phyloP scores from a whole-genome alignment of 2,329 filamentous ascomycete genomes.

The Rachicladosporium sp. region DNA sequence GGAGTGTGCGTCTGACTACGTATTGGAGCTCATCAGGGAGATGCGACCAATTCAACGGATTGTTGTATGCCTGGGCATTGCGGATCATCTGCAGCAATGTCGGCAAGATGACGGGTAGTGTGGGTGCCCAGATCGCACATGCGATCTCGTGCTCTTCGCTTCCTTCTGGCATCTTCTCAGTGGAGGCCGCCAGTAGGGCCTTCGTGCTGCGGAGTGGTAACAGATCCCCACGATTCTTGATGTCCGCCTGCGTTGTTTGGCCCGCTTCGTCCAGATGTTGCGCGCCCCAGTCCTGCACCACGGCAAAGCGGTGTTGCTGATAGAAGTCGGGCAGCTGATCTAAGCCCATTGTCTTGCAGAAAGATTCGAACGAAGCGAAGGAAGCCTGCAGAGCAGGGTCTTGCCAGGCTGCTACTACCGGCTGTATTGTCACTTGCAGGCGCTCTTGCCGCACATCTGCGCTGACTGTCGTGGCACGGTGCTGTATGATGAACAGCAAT shows the following conservation, averaged over 20 bases:
- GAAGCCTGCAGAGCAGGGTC: constrained; percentile 54
- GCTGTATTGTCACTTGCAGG: constrained; percentile 66
- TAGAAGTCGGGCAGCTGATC: constrained; percentile 74
- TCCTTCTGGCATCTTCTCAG: constrained; percentile 70
- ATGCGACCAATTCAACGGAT: constrained; percentile 69
- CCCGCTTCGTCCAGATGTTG: constrained; percentile 69
- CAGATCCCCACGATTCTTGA: constrained; percentile 61
- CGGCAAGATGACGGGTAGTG: constrained; percentile 71
- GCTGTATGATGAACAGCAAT: constrained; percentile 85
- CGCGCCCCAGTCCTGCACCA: constrained; percentile 70
- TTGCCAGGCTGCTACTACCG: constrained; percentile 71
- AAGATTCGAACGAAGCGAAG: constrained; percentile 62
- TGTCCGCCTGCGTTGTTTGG: constrained; percentile 60
- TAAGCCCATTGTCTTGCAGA: constrained; percentile 68
- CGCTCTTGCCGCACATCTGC: constrained; percentile 57
- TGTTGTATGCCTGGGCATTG: constrained; percentile 85
- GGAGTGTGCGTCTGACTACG: constrained; percentile 71
- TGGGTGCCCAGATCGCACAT: constrained; percentile 70
- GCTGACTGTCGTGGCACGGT: constrained; percentile 68
- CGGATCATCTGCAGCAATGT: constrained; percentile 73
- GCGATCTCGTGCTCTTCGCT: constrained; percentile 64
- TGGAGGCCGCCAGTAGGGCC: constrained; percentile 81
- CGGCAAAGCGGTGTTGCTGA: constrained; percentile 57
- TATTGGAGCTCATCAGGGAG: constrained; percentile 63
- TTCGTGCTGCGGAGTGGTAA: constrained; percentile 80